phyloP scores from a whole-genome alignment of 140 eudicot species.

The Cichorium intybus region DNA sequence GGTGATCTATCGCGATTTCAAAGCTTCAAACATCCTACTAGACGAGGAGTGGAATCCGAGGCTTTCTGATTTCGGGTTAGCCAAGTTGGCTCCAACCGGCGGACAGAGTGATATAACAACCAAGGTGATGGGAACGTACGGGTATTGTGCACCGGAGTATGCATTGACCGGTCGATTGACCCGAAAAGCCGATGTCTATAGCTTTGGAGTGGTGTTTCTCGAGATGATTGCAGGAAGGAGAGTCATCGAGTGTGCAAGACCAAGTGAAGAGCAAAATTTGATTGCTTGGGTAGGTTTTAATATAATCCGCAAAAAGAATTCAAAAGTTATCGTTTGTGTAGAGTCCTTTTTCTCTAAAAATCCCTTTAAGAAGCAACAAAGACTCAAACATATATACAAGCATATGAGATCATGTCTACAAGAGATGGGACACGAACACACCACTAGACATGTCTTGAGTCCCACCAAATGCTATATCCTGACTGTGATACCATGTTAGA shows the following conservation, averaged over 20 bases:
- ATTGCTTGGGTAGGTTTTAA: conserved; percentile 43
- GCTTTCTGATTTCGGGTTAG: conserved; percentile 50
- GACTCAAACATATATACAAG: neutral
- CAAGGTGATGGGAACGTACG: conserved; percentile 58
- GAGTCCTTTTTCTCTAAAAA: neutral
- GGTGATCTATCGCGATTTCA: conserved; percentile 44
- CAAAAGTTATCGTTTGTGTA: neutral
- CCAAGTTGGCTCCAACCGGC: conserved; percentile 45
- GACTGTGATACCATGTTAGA: neutral
- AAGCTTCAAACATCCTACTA: conserved; percentile 51
- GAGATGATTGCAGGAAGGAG: conserved; percentile 51
- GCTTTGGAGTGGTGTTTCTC: conserved; percentile 60
- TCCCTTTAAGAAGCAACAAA: neutral
- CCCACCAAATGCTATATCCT: neutral
- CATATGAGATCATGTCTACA: too few relatives aligned
- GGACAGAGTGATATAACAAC: conserved; percentile 36
- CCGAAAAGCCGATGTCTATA: conserved; percentile 48
- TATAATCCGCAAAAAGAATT: neutral
- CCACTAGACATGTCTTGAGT: neutral
- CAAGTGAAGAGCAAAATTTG: conserved; percentile 44
- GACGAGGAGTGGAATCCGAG: conserved; percentile 48
- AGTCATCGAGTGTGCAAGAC: conserved; percentile 49
- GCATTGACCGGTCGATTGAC: conserved; percentile 53
- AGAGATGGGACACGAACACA: too few relatives aligned
- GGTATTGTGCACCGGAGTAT: conserved; percentile 57